These are phyloP conservation scores for Phytophthora cactorum DNA, from an alignment of 352 stramenopile genomes.

Conservation along the genomic window DNA sequence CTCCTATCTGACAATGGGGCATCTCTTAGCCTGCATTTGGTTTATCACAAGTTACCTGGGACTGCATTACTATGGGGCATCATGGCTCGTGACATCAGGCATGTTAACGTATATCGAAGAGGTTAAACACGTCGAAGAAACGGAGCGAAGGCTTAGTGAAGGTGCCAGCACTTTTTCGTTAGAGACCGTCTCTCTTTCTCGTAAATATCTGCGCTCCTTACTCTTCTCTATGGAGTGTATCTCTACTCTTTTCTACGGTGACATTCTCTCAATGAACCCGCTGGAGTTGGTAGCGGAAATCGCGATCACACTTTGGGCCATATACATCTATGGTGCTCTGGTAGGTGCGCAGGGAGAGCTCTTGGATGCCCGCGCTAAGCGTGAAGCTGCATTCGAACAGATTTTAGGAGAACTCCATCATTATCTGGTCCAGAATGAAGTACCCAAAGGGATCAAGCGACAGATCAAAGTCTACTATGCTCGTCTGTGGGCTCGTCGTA, in stretches of 20 bases:
- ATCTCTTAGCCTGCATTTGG: conserved; percentile 71
- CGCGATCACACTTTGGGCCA: conserved; percentile 59
- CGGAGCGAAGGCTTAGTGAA: conserved; percentile 23
- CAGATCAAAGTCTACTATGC: conserved; percentile 80
- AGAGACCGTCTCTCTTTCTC: conserved; percentile 38
- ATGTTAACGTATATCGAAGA: conserved; percentile 46
- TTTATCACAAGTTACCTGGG: conserved; percentile 51
- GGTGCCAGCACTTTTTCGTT: not conserved
- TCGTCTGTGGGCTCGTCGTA: conserved; percentile 58
- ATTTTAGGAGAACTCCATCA: conserved; percentile 70
- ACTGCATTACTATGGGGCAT: conserved; percentile 13
- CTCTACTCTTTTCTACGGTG: conserved; percentile 73
- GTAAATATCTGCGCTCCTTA: conserved; percentile 73
- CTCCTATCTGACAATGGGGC: conserved; percentile 64
- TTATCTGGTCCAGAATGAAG: conserved; percentile 72
- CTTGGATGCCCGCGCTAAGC: conserved; percentile 48
- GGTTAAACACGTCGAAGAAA: conserved; percentile 7
- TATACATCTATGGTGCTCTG: conserved; percentile 77
- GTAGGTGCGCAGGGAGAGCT: conserved; percentile 65
- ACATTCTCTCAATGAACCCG: conserved; percentile 75
- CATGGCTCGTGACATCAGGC: conserved; percentile 47
- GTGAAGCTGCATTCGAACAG: conserved; percentile 69
- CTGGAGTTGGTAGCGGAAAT: conserved; percentile 67
- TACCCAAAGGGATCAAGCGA: conserved; percentile 68
- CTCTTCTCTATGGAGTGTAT: conserved; percentile 72